Evolutionary conservation across 805 yeast species (phyloP), one percentile per base, ranked within the genome.

Genomic region (Schwanniomyces polymorphus): DNA sequence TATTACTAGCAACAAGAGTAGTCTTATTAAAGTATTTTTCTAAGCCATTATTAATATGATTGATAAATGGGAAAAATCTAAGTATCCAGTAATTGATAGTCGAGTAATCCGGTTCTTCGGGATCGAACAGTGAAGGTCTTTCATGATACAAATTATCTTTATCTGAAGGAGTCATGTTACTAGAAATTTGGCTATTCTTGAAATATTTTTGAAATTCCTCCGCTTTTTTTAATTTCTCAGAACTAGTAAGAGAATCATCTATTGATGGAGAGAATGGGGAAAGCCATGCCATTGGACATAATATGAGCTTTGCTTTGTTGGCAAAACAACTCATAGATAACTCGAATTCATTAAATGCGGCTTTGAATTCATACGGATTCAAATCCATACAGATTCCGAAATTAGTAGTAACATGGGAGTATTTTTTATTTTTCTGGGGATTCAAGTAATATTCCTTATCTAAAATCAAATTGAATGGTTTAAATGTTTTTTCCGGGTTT

Each of bases 361-460:
- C 90, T 52, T 79, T 72, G 63, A 91, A 91, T 60, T 87, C 76
- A 63, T 88, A 86, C 0, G 97, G 97, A 61, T 88, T 91, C 51
- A 91, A 64, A 67, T 91, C 98, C 97, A 91, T 91, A 62, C 98
- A 91, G 5, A 91, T 90, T 0, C 97, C 98, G 45, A 91, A 73
- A 28, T 84, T 76, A 1, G 86, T 69, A 1, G 52, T 51, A 9
- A 65, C 49, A 21, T 34, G 29, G 16, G 23, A 29, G 38, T 46
- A 49, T 5, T 17, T 23, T 29, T 63, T 75, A 6, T 79, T 54
- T 1, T 41, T 38, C 14, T 56, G 48, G 5, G 40, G 53, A 14
- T 44, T 35, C 7, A 48, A 27, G 40, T 60, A 60, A 42, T 49
- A 57, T 8, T 51, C 55, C 42, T 54, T 58, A 23, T 58, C 56